Percentiles rank a stretch among this genome's conserved stretches.
These are phyloP conservation scores for Aspergillus pseudotamarii DNA, from an alignment of 2,329 filamentous ascomycete genomes.

Conservation along the genomic window DNA sequence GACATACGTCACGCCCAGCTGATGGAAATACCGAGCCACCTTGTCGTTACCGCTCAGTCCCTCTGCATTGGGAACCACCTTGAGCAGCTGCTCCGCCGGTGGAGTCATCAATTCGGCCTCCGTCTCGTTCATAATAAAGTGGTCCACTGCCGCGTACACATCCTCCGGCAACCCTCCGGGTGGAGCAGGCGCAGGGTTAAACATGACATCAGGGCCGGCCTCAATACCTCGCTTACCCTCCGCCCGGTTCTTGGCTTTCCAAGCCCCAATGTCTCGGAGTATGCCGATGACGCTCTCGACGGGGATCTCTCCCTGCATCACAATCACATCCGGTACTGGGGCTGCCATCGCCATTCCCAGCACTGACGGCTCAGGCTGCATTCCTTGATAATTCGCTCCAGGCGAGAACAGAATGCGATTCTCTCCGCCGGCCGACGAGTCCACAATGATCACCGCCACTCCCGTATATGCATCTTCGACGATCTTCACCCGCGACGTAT, in stretches of 20 bases:
- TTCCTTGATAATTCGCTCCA: slow-evolving; percentile 65
- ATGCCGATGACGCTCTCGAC: slow-evolving; percentile 66
- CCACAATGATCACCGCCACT: slow-evolving; percentile 75
- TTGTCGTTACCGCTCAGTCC: slow-evolving; percentile 55
- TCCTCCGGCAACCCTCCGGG: slow-evolving; percentile 68
- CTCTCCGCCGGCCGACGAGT: slow-evolving; percentile 68
- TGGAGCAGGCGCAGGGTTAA: slow-evolving; percentile 88
- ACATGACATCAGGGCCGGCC: slow-evolving; percentile 63
- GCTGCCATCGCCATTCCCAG: slow-evolving; percentile 37
- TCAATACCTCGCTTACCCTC: slow-evolving; percentile 38
- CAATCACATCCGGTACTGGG: slow-evolving; percentile 62
- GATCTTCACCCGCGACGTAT: slow-evolving; percentile 57
- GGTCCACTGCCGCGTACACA: slow-evolving; percentile 69
- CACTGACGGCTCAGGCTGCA: slow-evolving; percentile 43
- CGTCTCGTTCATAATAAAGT: slow-evolving; percentile 88
- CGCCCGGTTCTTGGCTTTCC: slow-evolving; percentile 49
- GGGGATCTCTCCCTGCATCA: slow-evolving; percentile 80
- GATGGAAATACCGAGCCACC: slow-evolving; percentile 65
- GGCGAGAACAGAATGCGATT: slow-evolving; percentile 76
- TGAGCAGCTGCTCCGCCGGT: slow-evolving; percentile 38
- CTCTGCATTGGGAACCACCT: slow-evolving; percentile 33
- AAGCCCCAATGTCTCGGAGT: slow-evolving; percentile 43
- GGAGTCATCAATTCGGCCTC: slow-evolving; percentile 76
- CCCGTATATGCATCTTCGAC: slow-evolving; percentile 61
- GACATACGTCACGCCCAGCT: slow-evolving; percentile 71